phyloP scores from a whole-genome alignment of 495 filamentous ascomycete species.

The Trichoderma asperelloides region DNA sequence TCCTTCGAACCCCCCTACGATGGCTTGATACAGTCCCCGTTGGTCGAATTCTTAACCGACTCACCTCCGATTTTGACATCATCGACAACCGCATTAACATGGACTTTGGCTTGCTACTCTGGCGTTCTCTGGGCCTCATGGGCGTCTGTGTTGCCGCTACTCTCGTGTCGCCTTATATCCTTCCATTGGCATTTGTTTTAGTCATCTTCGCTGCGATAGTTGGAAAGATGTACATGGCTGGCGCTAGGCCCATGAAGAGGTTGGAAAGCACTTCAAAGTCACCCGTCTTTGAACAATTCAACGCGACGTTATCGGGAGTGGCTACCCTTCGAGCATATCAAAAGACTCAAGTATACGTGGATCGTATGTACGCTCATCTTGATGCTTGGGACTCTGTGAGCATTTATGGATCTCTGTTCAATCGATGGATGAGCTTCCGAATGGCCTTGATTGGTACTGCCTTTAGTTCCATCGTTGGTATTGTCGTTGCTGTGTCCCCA shows the following conservation, averaged over 20 bases:
- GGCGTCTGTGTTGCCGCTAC: conserved; percentile 52
- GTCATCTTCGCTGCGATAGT: conserved; percentile 47
- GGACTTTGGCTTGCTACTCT: conserved; percentile 47
- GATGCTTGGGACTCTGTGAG: conserved; percentile 54
- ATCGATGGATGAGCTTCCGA: conserved; percentile 65
- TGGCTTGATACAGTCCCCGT: conserved; percentile 79
- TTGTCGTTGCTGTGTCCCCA: conserved; percentile 52
- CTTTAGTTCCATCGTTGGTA: conserved; percentile 57
- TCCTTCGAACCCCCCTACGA: conserved; percentile 61
- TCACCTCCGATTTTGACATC: conserved; percentile 66
- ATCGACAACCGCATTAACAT: conserved; percentile 58
- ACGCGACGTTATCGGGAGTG: conserved; percentile 59
- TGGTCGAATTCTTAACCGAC: conserved; percentile 70
- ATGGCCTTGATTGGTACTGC: conserved; percentile 62
- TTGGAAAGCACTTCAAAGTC: conserved; percentile 65
- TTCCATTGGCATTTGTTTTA: conserved; percentile 47
- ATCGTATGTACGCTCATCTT: conserved; percentile 55
- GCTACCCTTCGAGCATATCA: conserved; percentile 68
- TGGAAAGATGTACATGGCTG: conserved; percentile 52
- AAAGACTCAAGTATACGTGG: conserved; percentile 52
- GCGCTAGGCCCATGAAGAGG: conserved; percentile 66
- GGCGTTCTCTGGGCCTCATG: conserved; percentile 42
- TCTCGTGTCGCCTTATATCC: conserved; percentile 54
- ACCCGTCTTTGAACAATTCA: conserved; percentile 72
- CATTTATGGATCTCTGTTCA: conserved; percentile 64